Base-by-base conservation (phyloP, 805 yeast genomes). In the Schwanniomyces yamadae region DNA sequence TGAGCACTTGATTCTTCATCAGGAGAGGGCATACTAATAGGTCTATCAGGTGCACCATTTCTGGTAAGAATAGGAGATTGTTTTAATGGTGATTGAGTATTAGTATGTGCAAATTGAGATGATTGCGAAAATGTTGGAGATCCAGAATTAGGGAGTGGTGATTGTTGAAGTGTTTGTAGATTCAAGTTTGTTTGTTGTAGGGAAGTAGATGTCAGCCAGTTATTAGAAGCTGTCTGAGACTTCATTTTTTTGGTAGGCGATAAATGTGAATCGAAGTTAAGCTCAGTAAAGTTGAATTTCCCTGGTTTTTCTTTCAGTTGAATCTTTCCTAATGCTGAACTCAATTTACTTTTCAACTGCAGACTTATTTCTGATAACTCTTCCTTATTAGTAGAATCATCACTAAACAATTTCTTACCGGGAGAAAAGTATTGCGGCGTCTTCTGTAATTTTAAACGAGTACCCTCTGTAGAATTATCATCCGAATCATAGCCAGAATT, bases 1-100 rank as follows among this genome's bases (percentile, higher is more conserved):
- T 68, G 74, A 4, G 74, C 74, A 45, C 71, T 65, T n/a, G 62
- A 51, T 40, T 67, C 71, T 37, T 61, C 69, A 33, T 64, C 64
- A 1, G 65, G 65, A 4, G 59, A 49, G 4, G 61, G 62, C 11
- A 56, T 37, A 31, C 44, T 38, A 5, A 41, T 15, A 22, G 24
- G 21, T 11, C 23, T 28, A n/a, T 39, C 41, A 35, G 33, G 22
- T 28, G 34, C 35, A 41, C 39, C 31, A 30, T 28, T 36, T 13
- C 33, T 38, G 9, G 25, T 11, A 10, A 36, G 17, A 11, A 36
- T 31, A 12, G 45, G 42, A 9, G 46, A 38, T 18, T 42, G 37
- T 21, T 36, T 37, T 12, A 39, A 31, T 15, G 38, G 39, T 28
- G 37, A 27, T n/a, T 31, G 28, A 11, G 33, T 31, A 11, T 18